These are phyloP conservation scores for Trichoderma reesei DNA, from an alignment of 495 filamentous ascomycete genomes.

Conservation along the genomic window DNA sequence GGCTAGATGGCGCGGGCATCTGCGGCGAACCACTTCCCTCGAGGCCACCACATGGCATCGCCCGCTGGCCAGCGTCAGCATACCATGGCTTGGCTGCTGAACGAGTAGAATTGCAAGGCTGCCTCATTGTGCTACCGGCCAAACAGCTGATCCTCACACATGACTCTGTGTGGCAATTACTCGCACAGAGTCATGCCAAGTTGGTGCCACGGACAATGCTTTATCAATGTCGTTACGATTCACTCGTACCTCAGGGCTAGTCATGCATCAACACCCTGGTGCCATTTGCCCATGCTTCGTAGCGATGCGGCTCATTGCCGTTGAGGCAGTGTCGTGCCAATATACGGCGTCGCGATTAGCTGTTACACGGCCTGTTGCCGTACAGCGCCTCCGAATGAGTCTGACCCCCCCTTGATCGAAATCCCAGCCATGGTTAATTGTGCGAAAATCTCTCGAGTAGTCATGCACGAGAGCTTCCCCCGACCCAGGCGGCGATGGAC, in stretches of 20 bases:
- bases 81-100: neutral
- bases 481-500: neutral
- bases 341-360: neutral
- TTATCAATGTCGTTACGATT: neutral
- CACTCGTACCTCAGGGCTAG: neutral
- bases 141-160: neutral
- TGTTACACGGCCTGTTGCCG: neutral
- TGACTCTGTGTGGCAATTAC: neutral
- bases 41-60: neutral
- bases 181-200: neutral
- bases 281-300: neutral
- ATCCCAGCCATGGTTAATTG: neutral
- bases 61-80: neutral
- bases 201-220: neutral
- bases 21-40: neutral
- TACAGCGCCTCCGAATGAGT: too few relatives aligned
- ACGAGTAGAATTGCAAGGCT: neutral
- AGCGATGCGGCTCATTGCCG: neutral
- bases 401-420: neutral
- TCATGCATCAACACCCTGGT: neutral
- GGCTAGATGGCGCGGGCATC: neutral
- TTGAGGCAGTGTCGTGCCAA: neutral
- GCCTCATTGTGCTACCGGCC: neutral
- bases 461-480: neutral
- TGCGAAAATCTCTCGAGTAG: too few relatives aligned